Evolutionary conservation across 225 moss, liverwort and hornwort genomes (phyloP).

Genomic region (Polytrichum formosum): DNA sequence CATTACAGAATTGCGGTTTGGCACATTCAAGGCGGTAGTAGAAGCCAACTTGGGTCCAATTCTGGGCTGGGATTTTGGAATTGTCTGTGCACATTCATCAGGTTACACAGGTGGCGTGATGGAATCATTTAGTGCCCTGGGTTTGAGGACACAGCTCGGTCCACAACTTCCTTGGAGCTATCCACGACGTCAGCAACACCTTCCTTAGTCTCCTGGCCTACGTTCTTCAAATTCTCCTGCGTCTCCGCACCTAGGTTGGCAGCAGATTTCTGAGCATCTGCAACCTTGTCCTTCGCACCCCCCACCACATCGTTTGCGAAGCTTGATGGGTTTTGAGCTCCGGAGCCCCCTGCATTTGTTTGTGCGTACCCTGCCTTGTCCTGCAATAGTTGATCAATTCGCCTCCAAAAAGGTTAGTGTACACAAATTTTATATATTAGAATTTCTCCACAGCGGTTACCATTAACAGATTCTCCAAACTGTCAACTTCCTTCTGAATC

Average conservation of each 20-base stretch:
- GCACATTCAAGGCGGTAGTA: no score
- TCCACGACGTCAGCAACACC: neutral
- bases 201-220: neutral
- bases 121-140: neutral
- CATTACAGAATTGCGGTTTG: no score
- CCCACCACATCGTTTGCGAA: slow-evolving; percentile 7
- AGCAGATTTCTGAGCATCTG: neutral
- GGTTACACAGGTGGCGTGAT: no score
- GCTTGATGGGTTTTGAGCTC: slow-evolving; percentile 7
- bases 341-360: slow-evolving; percentile 5
- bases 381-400: neutral
- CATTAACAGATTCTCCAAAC: no score
- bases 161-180: neutral
- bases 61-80: no score
- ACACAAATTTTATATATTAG: neutral
- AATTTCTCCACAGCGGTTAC: neutral
- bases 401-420: neutral
- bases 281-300: slow-evolving; percentile 5
- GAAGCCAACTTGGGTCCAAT: no score
- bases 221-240: slow-evolving; percentile 5
- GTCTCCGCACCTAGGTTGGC: slow-evolving; percentile 5
- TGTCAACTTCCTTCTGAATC: no score
- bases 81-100: no score
- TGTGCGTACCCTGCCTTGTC: slow-evolving; percentile 5
- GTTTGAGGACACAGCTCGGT: neutral